Conservation (phyloP, 805 yeast genomes). For the Metschnikowia rubicola region DNA sequence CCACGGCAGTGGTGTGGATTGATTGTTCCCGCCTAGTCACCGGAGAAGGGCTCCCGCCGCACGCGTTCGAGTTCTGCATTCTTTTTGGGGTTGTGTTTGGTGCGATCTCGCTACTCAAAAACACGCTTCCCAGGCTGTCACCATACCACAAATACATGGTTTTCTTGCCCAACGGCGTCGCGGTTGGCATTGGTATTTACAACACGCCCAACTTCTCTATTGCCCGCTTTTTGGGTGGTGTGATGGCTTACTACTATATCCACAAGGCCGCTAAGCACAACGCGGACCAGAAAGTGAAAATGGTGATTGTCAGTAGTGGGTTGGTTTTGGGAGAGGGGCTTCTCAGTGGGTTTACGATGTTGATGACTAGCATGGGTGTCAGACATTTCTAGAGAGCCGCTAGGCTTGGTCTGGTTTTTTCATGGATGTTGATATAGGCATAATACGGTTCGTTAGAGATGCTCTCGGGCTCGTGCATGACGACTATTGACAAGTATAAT, state of each 20-base stretch:
- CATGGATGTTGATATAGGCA: too few species aligned
- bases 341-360: constrained; percentile 77
- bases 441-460: too few species aligned
- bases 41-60: constrained; percentile 85
- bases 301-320: constrained; percentile 90
- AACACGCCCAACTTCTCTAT: constrained; percentile 90
- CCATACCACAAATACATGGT: constrained; percentile 40
- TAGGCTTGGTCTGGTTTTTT: too few species aligned
- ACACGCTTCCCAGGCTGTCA: constrained; percentile 46
- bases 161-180: constrained; percentile 89
- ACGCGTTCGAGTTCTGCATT: constrained; percentile 59
- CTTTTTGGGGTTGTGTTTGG: constrained; percentile 69
- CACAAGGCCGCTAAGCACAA: constrained; percentile 20
- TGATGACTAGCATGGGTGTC: constrained; percentile 60
- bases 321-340: constrained; percentile 92
- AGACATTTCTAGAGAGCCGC: constrained; percentile 20
- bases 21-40: constrained; percentile 92
- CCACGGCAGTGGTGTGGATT: constrained; percentile 95
- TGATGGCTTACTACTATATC: constrained; percentile 59
- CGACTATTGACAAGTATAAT: too few species aligned
- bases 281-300: constrained; percentile 53
- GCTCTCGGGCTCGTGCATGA: too few species aligned
- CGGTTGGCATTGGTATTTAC: constrained; percentile 95
- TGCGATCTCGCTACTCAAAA: constrained; percentile 58
- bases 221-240: constrained; percentile 90